phyloP scores from a whole-genome alignment of 208 protist species.

The Strigomonas culicis region DNA sequence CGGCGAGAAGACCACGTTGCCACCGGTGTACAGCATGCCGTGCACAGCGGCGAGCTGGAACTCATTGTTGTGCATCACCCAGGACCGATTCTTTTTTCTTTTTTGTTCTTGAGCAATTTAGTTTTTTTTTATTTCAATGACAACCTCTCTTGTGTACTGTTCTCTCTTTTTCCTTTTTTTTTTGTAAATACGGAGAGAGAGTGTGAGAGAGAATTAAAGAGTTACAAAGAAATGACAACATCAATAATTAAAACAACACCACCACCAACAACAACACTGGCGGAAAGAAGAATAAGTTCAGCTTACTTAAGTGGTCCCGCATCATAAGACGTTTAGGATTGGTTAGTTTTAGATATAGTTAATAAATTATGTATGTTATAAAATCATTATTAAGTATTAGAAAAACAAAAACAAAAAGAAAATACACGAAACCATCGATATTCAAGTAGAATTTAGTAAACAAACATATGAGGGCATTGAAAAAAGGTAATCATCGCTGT shows the following conservation, averaged over 20 bases:
- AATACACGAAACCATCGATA: neutral
- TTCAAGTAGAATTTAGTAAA: neutral
- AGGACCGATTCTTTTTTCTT: slow-evolving; percentile 12
- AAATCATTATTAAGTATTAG: slow-evolving; percentile 16
- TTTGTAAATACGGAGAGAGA: too few species aligned
- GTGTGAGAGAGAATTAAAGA: slow-evolving; percentile 1
- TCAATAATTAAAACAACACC: too few species aligned
- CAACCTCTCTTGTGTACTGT: neutral
- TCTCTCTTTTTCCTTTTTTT: slow-evolving; percentile 16
- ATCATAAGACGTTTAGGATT: too few species aligned
- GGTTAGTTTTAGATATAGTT: too few species aligned
- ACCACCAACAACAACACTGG: too few species aligned
- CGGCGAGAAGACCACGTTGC: slow-evolving; percentile 83
- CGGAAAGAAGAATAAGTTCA: too few species aligned
- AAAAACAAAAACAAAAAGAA: slow-evolving; percentile 8
- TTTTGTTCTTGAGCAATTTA: slow-evolving; percentile 7
- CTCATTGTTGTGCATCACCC: slow-evolving; percentile 52
- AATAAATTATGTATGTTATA: slow-evolving; percentile 5
- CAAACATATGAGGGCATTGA: neutral
- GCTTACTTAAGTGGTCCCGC: too few species aligned
- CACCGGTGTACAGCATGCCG: slow-evolving; percentile 91
- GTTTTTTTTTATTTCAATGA: slow-evolving; percentile 5
- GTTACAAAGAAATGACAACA: neutral
- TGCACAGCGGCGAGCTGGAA: slow-evolving; percentile 89
- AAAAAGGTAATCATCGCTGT: too few species aligned